These are phyloP conservation scores for Pharus latifolius DNA, from an alignment of 176 grass and related monocot genomes.

Conservation along the genomic window DNA sequence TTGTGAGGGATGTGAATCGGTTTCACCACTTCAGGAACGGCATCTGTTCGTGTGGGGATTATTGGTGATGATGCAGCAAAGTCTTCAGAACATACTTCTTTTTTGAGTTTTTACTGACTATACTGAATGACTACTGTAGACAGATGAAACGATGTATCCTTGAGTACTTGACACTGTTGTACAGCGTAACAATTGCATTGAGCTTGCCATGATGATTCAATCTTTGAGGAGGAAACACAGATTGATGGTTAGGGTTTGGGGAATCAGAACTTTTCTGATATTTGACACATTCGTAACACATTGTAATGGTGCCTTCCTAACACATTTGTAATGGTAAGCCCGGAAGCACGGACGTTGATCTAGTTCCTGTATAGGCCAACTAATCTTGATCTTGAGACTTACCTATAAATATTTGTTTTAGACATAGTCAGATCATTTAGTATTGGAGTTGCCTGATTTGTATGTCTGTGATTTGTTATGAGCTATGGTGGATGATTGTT, in stretches of 20 bases:
- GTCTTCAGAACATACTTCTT: not conserved
- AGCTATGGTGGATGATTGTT: not conserved
- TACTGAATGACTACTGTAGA: conserved; percentile 3
- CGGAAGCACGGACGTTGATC: not conserved
- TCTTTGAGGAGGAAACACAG: not conserved
- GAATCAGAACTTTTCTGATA: not conserved
- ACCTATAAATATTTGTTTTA: not conserved
- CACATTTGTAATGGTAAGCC: not conserved
- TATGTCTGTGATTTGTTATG: not conserved
- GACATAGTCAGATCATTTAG: not conserved
- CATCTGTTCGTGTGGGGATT: conserved; percentile 69
- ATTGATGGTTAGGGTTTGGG: not conserved
- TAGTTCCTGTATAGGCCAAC: not conserved
- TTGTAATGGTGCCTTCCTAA: not conserved
- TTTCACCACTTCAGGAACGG: conserved; percentile 83
- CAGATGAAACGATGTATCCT: not conserved
- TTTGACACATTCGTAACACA: conserved; percentile 16
- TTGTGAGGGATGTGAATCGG: conserved; percentile 82
- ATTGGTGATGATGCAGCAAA: conserved; percentile 49
- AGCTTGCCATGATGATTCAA: not conserved
- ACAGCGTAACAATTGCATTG: conserved; percentile 29
- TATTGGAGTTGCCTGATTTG: not conserved
- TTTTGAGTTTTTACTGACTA: conserved; percentile 10
- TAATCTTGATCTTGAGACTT: not conserved
- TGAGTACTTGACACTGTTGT: conserved; percentile 12